phyloP scores from a whole-genome alignment of 441 rosid species.

The Populus hybrid region DNA sequence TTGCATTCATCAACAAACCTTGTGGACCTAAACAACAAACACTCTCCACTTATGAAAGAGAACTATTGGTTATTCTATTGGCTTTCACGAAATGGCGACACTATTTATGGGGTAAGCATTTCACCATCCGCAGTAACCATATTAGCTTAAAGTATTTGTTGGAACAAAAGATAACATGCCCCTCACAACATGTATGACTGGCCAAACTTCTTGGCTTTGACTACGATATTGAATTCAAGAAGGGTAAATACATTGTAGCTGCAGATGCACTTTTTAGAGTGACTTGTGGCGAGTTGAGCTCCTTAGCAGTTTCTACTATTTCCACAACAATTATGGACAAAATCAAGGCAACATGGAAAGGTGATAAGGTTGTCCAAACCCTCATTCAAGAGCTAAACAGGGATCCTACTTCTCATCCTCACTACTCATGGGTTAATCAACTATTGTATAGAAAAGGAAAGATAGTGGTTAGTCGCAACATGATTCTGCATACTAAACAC shows the following conservation, averaged over 20 bases:
- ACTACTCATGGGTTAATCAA: background rate
- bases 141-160: background rate
- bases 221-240: background rate
- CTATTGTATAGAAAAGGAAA: background rate
- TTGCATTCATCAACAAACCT: background rate
- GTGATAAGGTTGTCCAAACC: background rate
- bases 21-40: background rate
- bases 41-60: background rate
- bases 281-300: background rate
- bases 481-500: background rate
- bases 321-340: background rate
- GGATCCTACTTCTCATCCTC: background rate
- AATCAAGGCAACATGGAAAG: no score
- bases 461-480: background rate
- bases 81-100: background rate
- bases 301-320: background rate
- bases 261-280: background rate
- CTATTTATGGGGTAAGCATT: background rate
- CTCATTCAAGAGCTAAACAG: background rate
- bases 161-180: background rate
- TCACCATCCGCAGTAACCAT: background rate
- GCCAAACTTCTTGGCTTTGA: background rate
- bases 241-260: background rate
- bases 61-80: background rate
- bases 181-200: background rate